A percentile compares a stretch with the other conserved stretches of the same genome.
These are phyloP conservation scores for Diaporthe batatas DNA, from an alignment of 2,329 filamentous ascomycete genomes.

Conservation along the genomic window DNA sequence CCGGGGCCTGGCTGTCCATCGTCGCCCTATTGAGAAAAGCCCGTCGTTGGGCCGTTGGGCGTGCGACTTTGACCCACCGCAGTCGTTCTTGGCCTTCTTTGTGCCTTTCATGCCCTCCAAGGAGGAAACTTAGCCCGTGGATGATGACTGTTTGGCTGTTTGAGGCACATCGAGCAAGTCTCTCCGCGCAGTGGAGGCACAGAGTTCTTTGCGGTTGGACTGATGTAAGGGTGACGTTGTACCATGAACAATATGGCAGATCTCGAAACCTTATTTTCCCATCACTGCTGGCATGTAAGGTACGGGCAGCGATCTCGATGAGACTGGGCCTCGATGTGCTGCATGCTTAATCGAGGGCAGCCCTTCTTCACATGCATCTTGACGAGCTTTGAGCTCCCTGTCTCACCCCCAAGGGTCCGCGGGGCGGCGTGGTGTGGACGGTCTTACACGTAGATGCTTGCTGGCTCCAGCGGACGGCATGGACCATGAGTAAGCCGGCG, in stretches of 20 bases:
- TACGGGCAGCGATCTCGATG: slow-evolving; percentile 16
- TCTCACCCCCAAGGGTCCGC: not conserved
- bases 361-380: not conserved
- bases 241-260: slow-evolving; percentile 9
- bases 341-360: not conserved
- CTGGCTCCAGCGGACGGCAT: not conserved
- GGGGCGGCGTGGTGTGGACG: slow-evolving; percentile 1
- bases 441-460: not conserved
- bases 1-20: not conserved
- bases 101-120: too few species aligned
- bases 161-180: not conserved
- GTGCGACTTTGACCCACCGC: not conserved
- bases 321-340: slow-evolving; percentile 7
- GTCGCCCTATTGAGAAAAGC: not conserved
- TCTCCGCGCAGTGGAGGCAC: not conserved
- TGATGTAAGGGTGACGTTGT: slow-evolving; percentile 29
- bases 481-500: slow-evolving; percentile 17
- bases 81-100: slow-evolving; percentile 3
- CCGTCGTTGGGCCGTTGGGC: not conserved
- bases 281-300: slow-evolving; percentile 28
- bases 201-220: not conserved
- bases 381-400: not conserved
- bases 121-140: not conserved
- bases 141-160: not conserved
- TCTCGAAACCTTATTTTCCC: slow-evolving; percentile 26